Evolutionary conservation across 2,329 filamentous ascomycete species (phyloP).

Genomic region (Oidium heveae): DNA sequence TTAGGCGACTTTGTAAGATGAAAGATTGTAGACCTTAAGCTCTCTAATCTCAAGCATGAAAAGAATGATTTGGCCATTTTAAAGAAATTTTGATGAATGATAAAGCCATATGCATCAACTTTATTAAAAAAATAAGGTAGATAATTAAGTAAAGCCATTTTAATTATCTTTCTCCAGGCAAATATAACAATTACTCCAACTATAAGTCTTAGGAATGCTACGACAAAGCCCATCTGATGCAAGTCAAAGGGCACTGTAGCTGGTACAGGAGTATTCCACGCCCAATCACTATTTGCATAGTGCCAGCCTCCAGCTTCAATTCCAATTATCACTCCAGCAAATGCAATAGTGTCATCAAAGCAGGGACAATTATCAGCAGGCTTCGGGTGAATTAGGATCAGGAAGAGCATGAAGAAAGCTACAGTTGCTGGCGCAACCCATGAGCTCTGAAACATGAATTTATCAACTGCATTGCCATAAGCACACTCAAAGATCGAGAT

Average conservation of each 20-base stretch:
- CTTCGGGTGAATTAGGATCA: slow-evolving; percentile 80
- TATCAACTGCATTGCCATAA: slow-evolving; percentile 36
- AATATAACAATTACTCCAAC: slow-evolving; percentile 68
- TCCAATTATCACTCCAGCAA: slow-evolving; percentile 74
- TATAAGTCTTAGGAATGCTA: slow-evolving; percentile 40
- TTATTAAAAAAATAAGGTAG: slow-evolving; percentile 74
- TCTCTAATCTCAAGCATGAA: too few relatives aligned
- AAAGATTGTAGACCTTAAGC: too few relatives aligned
- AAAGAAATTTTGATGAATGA: slow-evolving; percentile 74
- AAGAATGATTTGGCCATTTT: slow-evolving; percentile 30
- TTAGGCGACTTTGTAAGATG: too few relatives aligned
- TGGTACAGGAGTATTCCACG: slow-evolving; percentile 26
- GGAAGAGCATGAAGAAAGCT: slow-evolving; percentile 39
- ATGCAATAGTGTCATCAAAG: slow-evolving; percentile 87
- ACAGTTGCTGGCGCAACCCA: slow-evolving; percentile 39
- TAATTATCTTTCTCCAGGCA: slow-evolving; percentile 72
- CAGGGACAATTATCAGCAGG: slow-evolving; percentile 92
- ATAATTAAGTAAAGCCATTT: slow-evolving; percentile 50
- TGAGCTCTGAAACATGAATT: slow-evolving; percentile 39
- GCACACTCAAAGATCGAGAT: slow-evolving; percentile 34
- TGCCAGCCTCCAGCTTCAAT: slow-evolving; percentile 68
- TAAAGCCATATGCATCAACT: slow-evolving; percentile 55
- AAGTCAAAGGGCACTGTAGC: slow-evolving; percentile 38
- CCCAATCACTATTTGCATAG: slow-evolving; percentile 22
- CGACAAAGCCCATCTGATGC: slow-evolving; percentile 36